Evolutionary conservation across 192 early-diverging fungal genomes (phyloP), one percentile per base, ranked within the genome.

Genomic region (Physocladia obscura): DNA sequence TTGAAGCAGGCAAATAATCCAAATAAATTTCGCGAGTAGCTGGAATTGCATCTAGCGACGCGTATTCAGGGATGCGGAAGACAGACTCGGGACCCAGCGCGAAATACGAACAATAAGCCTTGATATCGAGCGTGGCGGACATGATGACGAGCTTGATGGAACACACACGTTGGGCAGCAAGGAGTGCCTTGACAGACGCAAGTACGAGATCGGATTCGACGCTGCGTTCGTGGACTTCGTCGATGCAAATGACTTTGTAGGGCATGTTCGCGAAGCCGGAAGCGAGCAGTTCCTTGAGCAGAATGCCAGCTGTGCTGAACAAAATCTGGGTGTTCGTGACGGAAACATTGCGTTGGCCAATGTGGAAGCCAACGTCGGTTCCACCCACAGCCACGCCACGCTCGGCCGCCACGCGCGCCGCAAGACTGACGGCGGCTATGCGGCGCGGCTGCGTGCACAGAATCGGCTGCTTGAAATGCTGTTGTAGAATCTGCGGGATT

Each of bases 381-480:
- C 44, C 44, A 13, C 44, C 44, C 13, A 47, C 15, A 17, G 75
- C 72, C 27, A 87, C 62, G 67, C 88, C 87, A 39, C 93, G 76
- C 79, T 94, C 93, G 47, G 90, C 78, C 1, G 86, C 84, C 19
- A 94, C 92, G 57, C 93, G 91, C 54, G 87, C 84, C 0, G 93
- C 88, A 90, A 94, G 92, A 63, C 90, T 90, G 17, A 93, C 82
- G 0, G 93, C 92, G 4, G 93, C 93, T 21, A 94, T 91, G 51
- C 93, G 88, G 38, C 93, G 88, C 21, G 93, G 93, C 69, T 94
- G 92, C 1, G 93, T 94, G n/a, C 44, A 47, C n/a, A 47, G 44
- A 47, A 47, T 21, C 13, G 44, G 44, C 13, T 13, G 15, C n/a
- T 47, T 47, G 44, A 47, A 47, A 21, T 47, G 0, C n/a, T 21